A percentile compares a stretch with the other conserved stretches of the same genome.
Conservation (phyloP, 441 rosid genomes). For the Dalechampia spathulata region DNA sequence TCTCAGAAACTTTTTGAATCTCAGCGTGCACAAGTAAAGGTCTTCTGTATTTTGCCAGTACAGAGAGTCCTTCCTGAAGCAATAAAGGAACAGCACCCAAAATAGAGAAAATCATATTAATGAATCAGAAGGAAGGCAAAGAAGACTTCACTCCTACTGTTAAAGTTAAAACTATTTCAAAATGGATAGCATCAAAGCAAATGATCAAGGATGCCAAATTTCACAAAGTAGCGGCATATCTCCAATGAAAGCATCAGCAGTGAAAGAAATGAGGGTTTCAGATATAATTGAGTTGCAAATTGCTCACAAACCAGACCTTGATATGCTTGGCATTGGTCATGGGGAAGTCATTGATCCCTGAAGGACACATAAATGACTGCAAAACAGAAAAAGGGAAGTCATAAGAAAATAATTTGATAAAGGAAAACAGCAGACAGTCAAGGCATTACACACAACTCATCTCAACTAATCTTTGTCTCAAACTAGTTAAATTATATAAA, state of each 20-base stretch:
- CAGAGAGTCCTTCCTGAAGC: slow-evolving; percentile 70
- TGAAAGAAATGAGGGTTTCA: not conserved
- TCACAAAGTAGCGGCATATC: not conserved
- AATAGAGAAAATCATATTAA: not conserved
- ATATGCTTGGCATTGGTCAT: slow-evolving; percentile 85
- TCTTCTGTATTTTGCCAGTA: slow-evolving; percentile 71
- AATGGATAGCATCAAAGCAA: not conserved
- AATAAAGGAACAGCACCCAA: slow-evolving; percentile 4
- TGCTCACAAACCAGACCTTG: slow-evolving; percentile 41
- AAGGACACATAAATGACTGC: slow-evolving; percentile 96
- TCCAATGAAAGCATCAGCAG: not conserved
- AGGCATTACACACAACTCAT: no score
- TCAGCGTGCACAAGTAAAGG: slow-evolving; percentile 97
- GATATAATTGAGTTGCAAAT: slow-evolving; percentile 6
- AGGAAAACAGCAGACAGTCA: not conserved
- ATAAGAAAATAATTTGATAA: slow-evolving; percentile 13
- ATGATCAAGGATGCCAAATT: not conserved
- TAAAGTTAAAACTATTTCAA: not conserved
- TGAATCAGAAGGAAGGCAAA: not conserved
- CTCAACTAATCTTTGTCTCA: no score
- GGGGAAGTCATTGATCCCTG: slow-evolving; percentile 96
- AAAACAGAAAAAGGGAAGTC: slow-evolving; percentile 17
- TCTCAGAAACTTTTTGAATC: slow-evolving; percentile 34
- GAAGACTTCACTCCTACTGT: not conserved
- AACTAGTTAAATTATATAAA: not conserved